Percentiles rank a stretch among this genome's conserved stretches.
Evolutionary conservation across 2,329 filamentous ascomycete genomes (phyloP).

Genomic region (Monosporascus sp.): DNA sequence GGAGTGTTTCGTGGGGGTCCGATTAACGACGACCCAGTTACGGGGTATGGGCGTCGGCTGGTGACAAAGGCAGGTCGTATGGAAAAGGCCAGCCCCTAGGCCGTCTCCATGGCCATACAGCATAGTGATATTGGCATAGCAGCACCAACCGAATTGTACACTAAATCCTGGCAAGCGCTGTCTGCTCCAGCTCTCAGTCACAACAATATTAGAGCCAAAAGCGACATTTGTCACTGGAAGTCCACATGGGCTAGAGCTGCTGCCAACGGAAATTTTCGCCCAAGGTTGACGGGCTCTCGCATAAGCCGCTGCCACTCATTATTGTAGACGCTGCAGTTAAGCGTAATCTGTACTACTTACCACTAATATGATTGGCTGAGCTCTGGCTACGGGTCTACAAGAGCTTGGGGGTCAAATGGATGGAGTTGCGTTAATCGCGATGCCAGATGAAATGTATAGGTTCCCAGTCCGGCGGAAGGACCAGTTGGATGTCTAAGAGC

Average conservation of each 20-base stretch:
- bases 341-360: conserved; percentile 18
- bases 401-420: conserved; percentile 15
- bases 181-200: background rate
- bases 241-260: conserved; percentile 11
- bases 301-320: conserved; percentile 25
- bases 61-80: background rate
- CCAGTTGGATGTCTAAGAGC: background rate
- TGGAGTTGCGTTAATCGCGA: conserved; percentile 5
- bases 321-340: conserved; percentile 20
- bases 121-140: background rate
- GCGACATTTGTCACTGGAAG: conserved; percentile 8
- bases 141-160: background rate
- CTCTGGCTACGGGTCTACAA: conserved; percentile 13
- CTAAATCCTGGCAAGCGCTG: background rate
- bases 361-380: conserved; percentile 18
- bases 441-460: background rate
- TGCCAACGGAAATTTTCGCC: conserved; percentile 21
- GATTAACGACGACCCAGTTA: background rate
- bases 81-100: background rate
- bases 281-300: conserved; percentile 17
- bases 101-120: background rate
- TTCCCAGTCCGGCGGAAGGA: background rate
- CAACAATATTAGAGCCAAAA: background rate
- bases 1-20: background rate
- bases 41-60: background rate